Evolutionary conservation across 202 grass and related monocot genomes (phyloP), one percentile per base, ranked within the genome.

Genomic region (Zoysia matrella): DNA sequence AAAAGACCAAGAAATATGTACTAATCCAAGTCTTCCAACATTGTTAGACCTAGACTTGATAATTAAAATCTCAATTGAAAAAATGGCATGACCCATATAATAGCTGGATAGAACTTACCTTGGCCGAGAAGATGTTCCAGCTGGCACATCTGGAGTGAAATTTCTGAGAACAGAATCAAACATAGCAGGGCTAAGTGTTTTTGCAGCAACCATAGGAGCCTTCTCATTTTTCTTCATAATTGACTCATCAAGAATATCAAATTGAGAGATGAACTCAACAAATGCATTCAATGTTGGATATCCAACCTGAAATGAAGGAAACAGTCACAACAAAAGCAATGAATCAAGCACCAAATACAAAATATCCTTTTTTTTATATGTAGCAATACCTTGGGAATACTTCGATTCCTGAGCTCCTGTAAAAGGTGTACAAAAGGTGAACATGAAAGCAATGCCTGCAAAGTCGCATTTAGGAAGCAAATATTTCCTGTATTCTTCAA

Each of bases 401-500:
- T 83, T 61, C 12, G 74, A 42, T 83, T 89, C 71, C 83, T 87
- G 57, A 95, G 71, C 77, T 87, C 83, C 67, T 95, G 91, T 72
- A 99, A 75, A 71, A 95, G 89, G 36, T 87, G 73, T 40, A 95
- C 83, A 81, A 99, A 99, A 76, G 89, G 96, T 14, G 75, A 67
- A 85, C 92, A 99, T 10, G 96, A 91, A 69, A 99, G 89, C 42
- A 94, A 86, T 16, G 96, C 93, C 73, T 95, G 96, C 80, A 98
- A 87, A 79, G 96, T 89, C 14, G 92, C 90, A 93, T 98, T 98
- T 43, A 98, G 74, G 58, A 98, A 98, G 83, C 96, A 98, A 54
- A 93, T 84, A 73, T 95, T 98, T 84, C 96, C 96, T 43, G 90
- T 91, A 86, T 99, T 99, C 80, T 85, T 91, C 90, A 99, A 89